Evolutionary conservation across 805 yeast genomes (phyloP).

Genomic region (Spathaspora boniae): DNA sequence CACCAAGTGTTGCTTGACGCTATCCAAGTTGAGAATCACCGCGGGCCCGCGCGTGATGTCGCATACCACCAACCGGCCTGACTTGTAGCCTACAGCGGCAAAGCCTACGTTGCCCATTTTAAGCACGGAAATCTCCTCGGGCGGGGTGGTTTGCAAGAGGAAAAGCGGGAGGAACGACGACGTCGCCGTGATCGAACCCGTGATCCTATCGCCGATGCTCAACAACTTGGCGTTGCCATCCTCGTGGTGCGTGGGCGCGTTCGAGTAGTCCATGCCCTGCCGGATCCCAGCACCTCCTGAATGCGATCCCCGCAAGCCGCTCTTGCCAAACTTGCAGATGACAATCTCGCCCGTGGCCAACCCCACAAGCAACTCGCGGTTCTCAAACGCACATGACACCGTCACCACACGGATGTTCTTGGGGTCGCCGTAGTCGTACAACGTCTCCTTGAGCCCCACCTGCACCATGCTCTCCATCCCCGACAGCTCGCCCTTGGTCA

Average conservation of each 20-base stretch:
- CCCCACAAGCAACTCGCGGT: conserved; percentile 72
- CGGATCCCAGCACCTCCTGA: conserved; percentile 7
- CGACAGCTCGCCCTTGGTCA: conserved; percentile 63
- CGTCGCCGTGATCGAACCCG: conserved; percentile 31
- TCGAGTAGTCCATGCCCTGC: conserved; percentile 20
- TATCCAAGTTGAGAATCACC: conserved; percentile 44
- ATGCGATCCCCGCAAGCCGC: conserved; percentile 4
- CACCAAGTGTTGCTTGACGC: conserved; percentile 25
- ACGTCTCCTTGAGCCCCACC: conserved; percentile 30
- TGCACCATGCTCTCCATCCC: conserved; percentile 31
- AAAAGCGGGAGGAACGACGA: conserved; percentile 33
- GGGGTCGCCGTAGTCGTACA: conserved; percentile 21
- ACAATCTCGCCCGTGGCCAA: conserved; percentile 69
- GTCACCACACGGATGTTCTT: conserved; percentile 45
- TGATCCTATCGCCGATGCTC: conserved; percentile 54
- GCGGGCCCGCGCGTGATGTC: conserved; percentile 78
- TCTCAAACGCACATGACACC: conserved; percentile 74
- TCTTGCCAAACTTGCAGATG: conserved; percentile 63
- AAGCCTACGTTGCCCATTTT: conserved; percentile 77
- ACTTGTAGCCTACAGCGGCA: conserved; percentile 71
- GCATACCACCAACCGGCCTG: conserved; percentile 71
- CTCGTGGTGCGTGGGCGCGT: conserved; percentile 27
- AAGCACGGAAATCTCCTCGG: conserved; percentile 52
- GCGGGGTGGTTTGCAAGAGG: conserved; percentile 32
- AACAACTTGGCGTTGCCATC: conserved; percentile 37